These are phyloP conservation scores for Penicillium angulare DNA, from an alignment of 495 filamentous ascomycete genomes.

Conservation along the genomic window DNA sequence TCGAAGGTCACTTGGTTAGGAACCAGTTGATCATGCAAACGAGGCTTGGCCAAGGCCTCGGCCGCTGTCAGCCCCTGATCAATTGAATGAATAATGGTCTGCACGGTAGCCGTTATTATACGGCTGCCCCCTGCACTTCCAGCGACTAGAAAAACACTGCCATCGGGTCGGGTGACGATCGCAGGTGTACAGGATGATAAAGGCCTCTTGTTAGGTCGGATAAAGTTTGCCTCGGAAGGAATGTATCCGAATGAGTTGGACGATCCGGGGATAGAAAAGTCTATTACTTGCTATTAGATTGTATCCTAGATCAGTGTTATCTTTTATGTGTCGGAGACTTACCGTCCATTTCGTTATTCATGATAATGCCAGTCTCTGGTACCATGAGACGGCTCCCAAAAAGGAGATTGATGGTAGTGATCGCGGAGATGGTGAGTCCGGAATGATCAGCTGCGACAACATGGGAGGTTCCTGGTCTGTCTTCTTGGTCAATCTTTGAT, in stretches of 20 bases:
- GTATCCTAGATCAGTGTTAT: not conserved
- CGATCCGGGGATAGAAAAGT: slow-evolving; percentile 73
- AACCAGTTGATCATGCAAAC: slow-evolving; percentile 81
- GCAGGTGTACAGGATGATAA: slow-evolving; percentile 76
- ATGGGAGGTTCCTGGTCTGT: slow-evolving; percentile 70
- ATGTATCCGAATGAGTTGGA: slow-evolving; percentile 80
- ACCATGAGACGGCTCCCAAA: slow-evolving; percentile 79
- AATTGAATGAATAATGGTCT: slow-evolving; percentile 71
- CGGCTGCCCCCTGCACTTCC: slow-evolving; percentile 84
- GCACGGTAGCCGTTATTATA: slow-evolving; percentile 82
- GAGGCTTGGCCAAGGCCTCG: slow-evolving; percentile 62
- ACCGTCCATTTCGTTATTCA: slow-evolving; percentile 96
- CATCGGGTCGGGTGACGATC: slow-evolving; percentile 68
- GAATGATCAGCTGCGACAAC: slow-evolving; percentile 65
- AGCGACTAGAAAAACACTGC: slow-evolving; percentile 64
- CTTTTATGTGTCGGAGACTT: slow-evolving; percentile 10
- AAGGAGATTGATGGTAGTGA: slow-evolving; percentile 80
- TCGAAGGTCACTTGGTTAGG: slow-evolving; percentile 72
- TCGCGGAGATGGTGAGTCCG: slow-evolving; percentile 70
- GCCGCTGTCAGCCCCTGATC: slow-evolving; percentile 58
- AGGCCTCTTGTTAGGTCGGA: slow-evolving; percentile 77
- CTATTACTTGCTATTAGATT: slow-evolving; percentile 14
- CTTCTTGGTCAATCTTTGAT: slow-evolving; percentile 7
- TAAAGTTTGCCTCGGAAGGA: slow-evolving; percentile 77
- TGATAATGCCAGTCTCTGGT: slow-evolving; percentile 78